These are phyloP conservation scores for Schoenoplectus tabernaemontani DNA, from an alignment of 202 grass and related monocot species.

Conservation along the genomic window DNA sequence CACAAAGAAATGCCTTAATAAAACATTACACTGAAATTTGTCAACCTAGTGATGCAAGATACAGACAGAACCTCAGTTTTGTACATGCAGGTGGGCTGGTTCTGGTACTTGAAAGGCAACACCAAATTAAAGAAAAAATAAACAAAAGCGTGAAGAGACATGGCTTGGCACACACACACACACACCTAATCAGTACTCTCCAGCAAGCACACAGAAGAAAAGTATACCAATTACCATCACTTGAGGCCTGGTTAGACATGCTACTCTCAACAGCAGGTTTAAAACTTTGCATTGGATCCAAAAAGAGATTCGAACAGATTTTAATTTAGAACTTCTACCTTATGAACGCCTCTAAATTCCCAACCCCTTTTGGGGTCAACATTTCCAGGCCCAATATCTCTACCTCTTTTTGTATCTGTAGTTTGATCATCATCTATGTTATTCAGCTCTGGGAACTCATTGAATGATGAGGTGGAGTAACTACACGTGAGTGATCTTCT, in stretches of 20 bases:
- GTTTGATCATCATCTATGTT: slow-evolving; percentile 13
- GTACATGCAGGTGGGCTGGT: neutral
- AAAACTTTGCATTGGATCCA: neutral
- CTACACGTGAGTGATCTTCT: slow-evolving; percentile 39
- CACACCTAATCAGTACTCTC: neutral
- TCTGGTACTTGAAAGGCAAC: neutral
- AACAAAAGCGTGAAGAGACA: neutral
- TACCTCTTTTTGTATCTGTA: neutral
- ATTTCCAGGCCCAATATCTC: slow-evolving; percentile 23
- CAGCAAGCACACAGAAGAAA: neutral
- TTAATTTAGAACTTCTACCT: slow-evolving; percentile 35
- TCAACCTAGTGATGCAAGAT: slow-evolving; percentile 6
- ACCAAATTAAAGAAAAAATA: neutral
- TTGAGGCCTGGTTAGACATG: neutral
- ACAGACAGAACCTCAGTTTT: neutral
- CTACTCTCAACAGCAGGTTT: neutral
- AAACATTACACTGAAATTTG: slow-evolving; percentile 5
- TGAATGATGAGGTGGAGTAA: slow-evolving; percentile 47
- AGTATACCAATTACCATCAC: neutral
- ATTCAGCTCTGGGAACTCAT: slow-evolving; percentile 42
- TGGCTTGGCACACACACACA: neutral
- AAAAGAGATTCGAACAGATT: neutral
- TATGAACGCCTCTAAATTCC: slow-evolving; percentile 64
- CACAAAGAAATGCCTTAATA: slow-evolving; percentile 77
- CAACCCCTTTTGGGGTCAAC: slow-evolving; percentile 50